These are phyloP conservation scores for Coemansia sp. DNA, from an alignment of 192 early-diverging fungal genomes.

Conservation along the genomic window DNA sequence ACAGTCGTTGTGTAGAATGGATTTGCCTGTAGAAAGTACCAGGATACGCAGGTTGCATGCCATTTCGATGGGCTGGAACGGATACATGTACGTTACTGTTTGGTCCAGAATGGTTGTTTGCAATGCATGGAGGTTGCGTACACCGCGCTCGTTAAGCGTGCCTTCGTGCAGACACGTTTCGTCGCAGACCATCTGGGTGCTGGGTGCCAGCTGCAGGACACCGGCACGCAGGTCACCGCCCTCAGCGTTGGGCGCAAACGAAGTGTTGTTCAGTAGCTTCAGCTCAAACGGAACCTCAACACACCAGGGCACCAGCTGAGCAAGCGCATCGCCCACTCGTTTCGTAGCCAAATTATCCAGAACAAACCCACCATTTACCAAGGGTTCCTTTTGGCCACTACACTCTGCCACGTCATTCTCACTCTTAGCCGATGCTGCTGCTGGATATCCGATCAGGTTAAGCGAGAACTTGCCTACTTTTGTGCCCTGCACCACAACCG, in stretches of 20 bases:
- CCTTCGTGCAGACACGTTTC: slow-evolving; percentile 74
- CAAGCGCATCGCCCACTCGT: slow-evolving; percentile 42
- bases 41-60: slow-evolving; percentile 66
- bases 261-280: slow-evolving; percentile 59
- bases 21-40: slow-evolving; percentile 68
- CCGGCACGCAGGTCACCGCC: slow-evolving; percentile 61
- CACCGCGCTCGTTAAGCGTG: slow-evolving; percentile 64
- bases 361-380: slow-evolving; percentile 15
- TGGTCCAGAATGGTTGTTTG: slow-evolving; percentile 64
- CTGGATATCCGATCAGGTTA: slow-evolving; percentile 62
- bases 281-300: slow-evolving; percentile 68
- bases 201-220: slow-evolving; percentile 63
- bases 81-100: slow-evolving; percentile 67
- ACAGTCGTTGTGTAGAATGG: slow-evolving; percentile 66
- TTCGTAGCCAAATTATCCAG: slow-evolving; percentile 35
- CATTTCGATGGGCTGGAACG: slow-evolving; percentile 71
- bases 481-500: slow-evolving; percentile 43
- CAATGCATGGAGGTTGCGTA: slow-evolving; percentile 72
- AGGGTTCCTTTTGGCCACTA: neutral
- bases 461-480: slow-evolving; percentile 72
- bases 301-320: slow-evolving; percentile 58
- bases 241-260: slow-evolving; percentile 63
- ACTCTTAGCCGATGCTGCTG: neutral
- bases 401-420: neutral
- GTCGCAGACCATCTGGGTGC: slow-evolving; percentile 66